These are phyloP conservation scores for Eucalyptus rudis DNA, from an alignment of 345 rosid species.

Conservation along the genomic window DNA sequence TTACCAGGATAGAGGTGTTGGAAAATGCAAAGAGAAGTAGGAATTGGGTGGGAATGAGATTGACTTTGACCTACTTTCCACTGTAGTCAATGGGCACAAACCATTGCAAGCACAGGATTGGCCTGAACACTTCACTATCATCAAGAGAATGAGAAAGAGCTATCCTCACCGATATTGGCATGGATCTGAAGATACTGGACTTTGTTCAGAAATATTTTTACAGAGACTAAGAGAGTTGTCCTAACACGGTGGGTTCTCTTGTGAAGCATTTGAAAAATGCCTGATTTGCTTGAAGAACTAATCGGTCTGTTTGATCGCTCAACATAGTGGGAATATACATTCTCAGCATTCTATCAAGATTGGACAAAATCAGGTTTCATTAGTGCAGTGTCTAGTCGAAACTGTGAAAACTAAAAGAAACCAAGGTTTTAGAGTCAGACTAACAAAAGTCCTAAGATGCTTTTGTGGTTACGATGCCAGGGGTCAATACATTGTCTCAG, in stretches of 20 bases:
- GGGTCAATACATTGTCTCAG: background rate
- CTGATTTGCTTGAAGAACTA: background rate
- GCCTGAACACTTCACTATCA: background rate
- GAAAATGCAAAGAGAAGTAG: background rate
- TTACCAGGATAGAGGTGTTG: background rate
- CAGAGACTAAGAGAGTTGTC: background rate
- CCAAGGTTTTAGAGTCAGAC: background rate
- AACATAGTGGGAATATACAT: background rate
- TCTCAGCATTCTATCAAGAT: background rate
- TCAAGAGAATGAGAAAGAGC: background rate
- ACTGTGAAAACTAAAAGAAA: background rate
- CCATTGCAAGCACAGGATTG: background rate
- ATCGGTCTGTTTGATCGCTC: background rate
- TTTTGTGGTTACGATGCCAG: background rate
- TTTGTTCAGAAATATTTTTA: background rate
- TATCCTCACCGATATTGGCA: conserved; percentile 2
- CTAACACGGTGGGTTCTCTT: background rate
- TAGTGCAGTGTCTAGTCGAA: background rate
- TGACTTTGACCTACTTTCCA: background rate
- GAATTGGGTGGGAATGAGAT: background rate
- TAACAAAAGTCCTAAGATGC: background rate
- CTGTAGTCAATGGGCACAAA: background rate
- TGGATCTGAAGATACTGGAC: background rate
- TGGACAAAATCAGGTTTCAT: background rate
- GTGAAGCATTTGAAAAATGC: background rate